Conservation (phyloP, 805 yeast genomes). For the Nakazawaea ernobii region DNA sequence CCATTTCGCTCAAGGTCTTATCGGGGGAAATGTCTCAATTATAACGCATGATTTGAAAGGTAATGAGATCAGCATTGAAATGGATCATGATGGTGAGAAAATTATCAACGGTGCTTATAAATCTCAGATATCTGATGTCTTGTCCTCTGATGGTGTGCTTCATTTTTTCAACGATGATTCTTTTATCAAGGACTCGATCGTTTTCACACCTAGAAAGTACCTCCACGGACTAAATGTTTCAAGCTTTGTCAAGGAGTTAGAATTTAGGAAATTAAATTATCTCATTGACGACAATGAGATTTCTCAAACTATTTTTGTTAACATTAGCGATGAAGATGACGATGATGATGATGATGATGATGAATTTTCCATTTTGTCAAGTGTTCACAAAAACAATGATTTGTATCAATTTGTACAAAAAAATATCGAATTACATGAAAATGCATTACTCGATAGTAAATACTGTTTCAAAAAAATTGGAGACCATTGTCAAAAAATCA, state of each 20-base stretch:
- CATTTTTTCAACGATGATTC: conserved; percentile 38
- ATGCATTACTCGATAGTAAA: conserved; percentile 41
- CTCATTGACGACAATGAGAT: conserved; percentile 48
- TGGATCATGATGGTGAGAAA: conserved; percentile 28
- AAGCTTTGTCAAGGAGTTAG: conserved; percentile 63
- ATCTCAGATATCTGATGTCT: conserved; percentile 32
- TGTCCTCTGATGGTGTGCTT: conserved; percentile 42
- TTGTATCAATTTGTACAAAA: conserved; percentile 63
- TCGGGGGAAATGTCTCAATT: conserved; percentile 39
- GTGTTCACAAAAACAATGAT: conserved; percentile 28
- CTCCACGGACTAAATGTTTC: conserved; percentile 55
- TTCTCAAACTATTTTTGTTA: conserved; percentile 59
- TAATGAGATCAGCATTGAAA: background rate
- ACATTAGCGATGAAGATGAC: conserved; percentile 28
- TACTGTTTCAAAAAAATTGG: conserved; percentile 57
- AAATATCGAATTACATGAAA: conserved; percentile 27
- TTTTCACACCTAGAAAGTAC: conserved; percentile 51
- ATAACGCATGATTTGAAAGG: conserved; percentile 19
- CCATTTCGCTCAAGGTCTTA: conserved; percentile 32
- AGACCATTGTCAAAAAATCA: conserved; percentile 57
- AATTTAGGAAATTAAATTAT: conserved; percentile 48
- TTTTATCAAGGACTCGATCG: conserved; percentile 20
- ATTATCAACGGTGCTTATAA: conserved; percentile 26
- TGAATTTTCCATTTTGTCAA: conserved; percentile 11
- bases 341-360: conserved; percentile 25